These are phyloP conservation scores for Exophiala viscosa DNA, from an alignment of 2,329 filamentous ascomycete species.

Conservation along the genomic window DNA sequence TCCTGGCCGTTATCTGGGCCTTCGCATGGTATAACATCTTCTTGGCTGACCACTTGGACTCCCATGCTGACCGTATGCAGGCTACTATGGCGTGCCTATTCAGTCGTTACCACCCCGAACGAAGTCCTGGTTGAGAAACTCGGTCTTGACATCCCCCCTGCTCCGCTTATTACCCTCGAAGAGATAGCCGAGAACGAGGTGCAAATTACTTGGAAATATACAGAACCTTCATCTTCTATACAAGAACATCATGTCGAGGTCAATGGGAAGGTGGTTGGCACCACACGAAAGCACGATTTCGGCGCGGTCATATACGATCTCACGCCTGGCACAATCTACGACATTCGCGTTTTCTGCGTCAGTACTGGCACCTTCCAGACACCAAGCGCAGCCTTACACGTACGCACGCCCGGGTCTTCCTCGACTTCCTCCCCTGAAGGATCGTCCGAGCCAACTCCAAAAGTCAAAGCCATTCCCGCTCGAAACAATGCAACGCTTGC, in stretches of 20 bases:
- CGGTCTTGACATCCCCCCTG: slow-evolving; percentile 86
- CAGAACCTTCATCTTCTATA: slow-evolving; percentile 63
- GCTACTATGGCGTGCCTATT: slow-evolving; percentile 80
- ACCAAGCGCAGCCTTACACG: slow-evolving; percentile 76
- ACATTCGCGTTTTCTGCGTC: slow-evolving; percentile 86
- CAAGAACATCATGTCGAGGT: slow-evolving; percentile 88
- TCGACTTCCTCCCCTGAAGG: slow-evolving; percentile 39
- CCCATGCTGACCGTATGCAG: slow-evolving; percentile 42
- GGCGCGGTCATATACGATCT: slow-evolving; percentile 89
- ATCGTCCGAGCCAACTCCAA: slow-evolving; percentile 36
- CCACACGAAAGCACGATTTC: slow-evolving; percentile 74
- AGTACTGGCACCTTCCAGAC: slow-evolving; percentile 91
- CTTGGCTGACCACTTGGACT: neutral
- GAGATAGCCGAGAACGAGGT: slow-evolving; percentile 84
- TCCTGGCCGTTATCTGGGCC: slow-evolving; percentile 47
- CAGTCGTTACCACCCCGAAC: slow-evolving; percentile 85
- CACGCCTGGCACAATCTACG: slow-evolving; percentile 83
- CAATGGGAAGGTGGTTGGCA: slow-evolving; percentile 84
- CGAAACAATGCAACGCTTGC: slow-evolving; percentile 53
- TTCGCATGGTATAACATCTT: slow-evolving; percentile 43
- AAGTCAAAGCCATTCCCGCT: slow-evolving; percentile 53
- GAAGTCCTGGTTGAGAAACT: slow-evolving; percentile 86
- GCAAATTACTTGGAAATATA: slow-evolving; percentile 84
- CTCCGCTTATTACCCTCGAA: slow-evolving; percentile 84
- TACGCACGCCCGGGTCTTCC: slow-evolving; percentile 58